Conservation (phyloP, 164 flowering plant genomes). For the Stephania yunnanensis region DNA sequence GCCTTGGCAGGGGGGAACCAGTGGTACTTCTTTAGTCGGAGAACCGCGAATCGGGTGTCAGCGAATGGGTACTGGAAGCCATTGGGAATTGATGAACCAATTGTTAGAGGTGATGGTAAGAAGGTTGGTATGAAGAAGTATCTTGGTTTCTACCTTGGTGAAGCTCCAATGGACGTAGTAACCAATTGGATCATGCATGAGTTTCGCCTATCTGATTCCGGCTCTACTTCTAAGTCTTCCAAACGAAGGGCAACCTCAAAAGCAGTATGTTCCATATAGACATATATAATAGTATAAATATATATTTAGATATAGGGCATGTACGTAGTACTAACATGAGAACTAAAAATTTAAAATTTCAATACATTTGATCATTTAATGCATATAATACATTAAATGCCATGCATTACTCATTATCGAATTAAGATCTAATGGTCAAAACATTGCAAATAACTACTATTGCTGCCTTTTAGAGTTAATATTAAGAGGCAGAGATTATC, state of each 20-base stretch:
- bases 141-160: constrained; percentile 39
- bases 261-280: constrained; percentile 20
- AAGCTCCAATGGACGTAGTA: constrained; percentile 31
- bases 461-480: no score
- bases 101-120: constrained; percentile 26
- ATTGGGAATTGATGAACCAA: constrained; percentile 48
- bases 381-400: no score
- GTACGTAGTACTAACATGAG: no score
- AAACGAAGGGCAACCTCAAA: constrained; percentile 31
- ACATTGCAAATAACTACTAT: no score
- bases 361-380: no score
- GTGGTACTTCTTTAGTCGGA: constrained; percentile 75
- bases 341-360: no score
- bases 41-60: constrained; percentile 39
- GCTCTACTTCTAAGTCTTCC: constrained; percentile 32
- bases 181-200: constrained; percentile 72
- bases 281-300: no score
- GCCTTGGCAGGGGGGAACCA: constrained; percentile 66
- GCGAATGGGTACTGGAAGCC: constrained; percentile 68
- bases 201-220: constrained; percentile 34
- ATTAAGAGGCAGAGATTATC: no score
- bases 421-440: no score
- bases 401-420: no score
- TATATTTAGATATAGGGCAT: no score
- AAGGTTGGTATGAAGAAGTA: constrained; percentile 43